A percentile compares a stretch with the other conserved stretches of the same genome.
Evolutionary conservation across 495 filamentous ascomycete genomes (phyloP).

Genomic region (Corynascus novoguineensis): DNA sequence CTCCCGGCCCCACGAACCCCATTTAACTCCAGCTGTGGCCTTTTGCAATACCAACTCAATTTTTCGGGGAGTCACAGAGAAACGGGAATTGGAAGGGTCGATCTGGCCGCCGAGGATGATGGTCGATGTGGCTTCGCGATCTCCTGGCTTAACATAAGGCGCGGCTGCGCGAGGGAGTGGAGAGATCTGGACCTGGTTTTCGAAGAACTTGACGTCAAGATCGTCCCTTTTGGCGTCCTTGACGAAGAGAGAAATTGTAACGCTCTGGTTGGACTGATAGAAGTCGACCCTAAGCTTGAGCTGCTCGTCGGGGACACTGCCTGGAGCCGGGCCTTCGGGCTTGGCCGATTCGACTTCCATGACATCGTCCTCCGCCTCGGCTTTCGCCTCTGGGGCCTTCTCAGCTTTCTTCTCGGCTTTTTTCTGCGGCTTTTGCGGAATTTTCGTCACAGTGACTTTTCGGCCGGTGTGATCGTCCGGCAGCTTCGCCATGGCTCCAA

Average conservation of each 20-base stretch:
- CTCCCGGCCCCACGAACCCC: constrained; percentile 48
- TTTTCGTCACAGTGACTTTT: constrained; percentile 54
- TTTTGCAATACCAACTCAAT: constrained; percentile 79
- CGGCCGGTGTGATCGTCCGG: constrained; percentile 54
- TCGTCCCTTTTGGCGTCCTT: constrained; percentile 36
- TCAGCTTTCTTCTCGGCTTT: constrained; percentile 4
- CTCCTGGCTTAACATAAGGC: constrained; percentile 23
- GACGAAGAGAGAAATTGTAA: constrained; percentile 35
- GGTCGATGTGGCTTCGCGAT: constrained; percentile 44
- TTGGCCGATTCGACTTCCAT: constrained; percentile 22
- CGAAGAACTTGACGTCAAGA: constrained; percentile 27
- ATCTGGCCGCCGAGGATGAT: constrained; percentile 66
- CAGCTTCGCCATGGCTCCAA: constrained; percentile 56
- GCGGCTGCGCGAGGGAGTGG: constrained; percentile 26
- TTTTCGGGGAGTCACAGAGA: constrained; percentile 68
- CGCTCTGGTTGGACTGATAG: constrained; percentile 36
- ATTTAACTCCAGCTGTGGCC: constrained; percentile 61
- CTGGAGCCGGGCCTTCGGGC: constrained; percentile 14
- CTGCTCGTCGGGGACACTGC: constrained; percentile 27
- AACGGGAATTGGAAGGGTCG: constrained; percentile 53
- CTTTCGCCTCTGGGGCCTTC: constrained; percentile 12
- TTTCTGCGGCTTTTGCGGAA: constrained; percentile 51
- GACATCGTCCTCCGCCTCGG: constrained; percentile 29
- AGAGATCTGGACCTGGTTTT: constrained; percentile 24
- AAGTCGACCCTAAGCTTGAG: constrained; percentile 32